Evolutionary conservation across 192 early-diverging fungal genomes (phyloP), one percentile per base, ranked within the genome.

Genomic region (Coemansia sp.): DNA sequence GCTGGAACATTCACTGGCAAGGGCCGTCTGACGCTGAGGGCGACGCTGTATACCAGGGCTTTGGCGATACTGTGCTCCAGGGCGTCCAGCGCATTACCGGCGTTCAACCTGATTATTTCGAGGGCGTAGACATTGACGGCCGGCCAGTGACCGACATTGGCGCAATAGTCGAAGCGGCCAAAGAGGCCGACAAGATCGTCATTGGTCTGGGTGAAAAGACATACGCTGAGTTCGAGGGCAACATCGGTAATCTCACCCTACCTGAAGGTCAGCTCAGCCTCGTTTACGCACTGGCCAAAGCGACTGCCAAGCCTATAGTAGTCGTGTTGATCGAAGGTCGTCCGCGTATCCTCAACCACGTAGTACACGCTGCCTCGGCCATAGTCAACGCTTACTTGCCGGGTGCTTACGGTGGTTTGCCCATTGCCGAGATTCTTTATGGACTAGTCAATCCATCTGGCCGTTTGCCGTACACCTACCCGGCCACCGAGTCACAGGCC

Each of bases 1-100:
- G 87, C 3, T 90, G 89, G 89, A 87, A 87, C 1, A 75, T 90
- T 55, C 82, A 87, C 46, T 90, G 89, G 89, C 86, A 88, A 68
- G 86, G 86, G 9, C 81, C 81, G 3, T 51, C 63, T 6, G 63
- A 69, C 9, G 62, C 62, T 17, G 82, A 86, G 19, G 77, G 88
- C 10, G 79, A 82, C 21, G 74, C 75, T 3, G 69, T 77, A 25
- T 86, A 89, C 63, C 70, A 73, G 41, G 72, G 72, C 32, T 80
- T 74, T 65, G 77, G 72, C 62, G 77, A 80, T 23, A 80, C 77
- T 1, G 46, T 80, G 14, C 34, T 80, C 37, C 50, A 60, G 60
- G 75, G 60, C 71, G 70, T 87, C 8, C 12, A 69, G 37, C 29
- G 62, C 11, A 76, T 85, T 10, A 80, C 77, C 53, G 73, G 72